A percentile compares a stretch with the other conserved stretches of the same genome.
These are phyloP conservation scores for Lactuca saligna DNA, from an alignment of 129 eudicot species.

Conservation along the genomic window DNA sequence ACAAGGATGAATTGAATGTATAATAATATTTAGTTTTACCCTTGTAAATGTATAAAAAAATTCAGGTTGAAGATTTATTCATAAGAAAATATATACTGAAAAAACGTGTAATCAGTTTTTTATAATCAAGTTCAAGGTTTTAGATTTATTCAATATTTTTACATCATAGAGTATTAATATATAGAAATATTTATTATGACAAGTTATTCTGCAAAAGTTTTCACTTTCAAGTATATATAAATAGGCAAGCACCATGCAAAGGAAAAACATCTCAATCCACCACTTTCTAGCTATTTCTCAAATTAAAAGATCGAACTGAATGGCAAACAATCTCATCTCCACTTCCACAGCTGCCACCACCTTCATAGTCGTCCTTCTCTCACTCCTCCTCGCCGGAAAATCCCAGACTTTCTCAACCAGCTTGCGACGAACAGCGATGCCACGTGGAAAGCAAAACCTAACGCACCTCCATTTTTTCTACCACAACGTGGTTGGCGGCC, in stretches of 20 bases:
- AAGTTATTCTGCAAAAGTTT: too few species aligned
- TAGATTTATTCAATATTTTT: too few species aligned
- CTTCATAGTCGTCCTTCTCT: constrained; percentile 10
- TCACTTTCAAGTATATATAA: neutral
- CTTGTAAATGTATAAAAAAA: too few species aligned
- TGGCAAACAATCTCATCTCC: constrained; percentile 16
- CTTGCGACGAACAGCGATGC: constrained; percentile 22
- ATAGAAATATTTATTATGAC: too few species aligned
- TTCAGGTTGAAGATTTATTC: too few species aligned
- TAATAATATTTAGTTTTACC: too few species aligned
- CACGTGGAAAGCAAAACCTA: constrained; percentile 15
- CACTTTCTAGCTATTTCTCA: neutral
- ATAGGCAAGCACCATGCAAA: neutral
- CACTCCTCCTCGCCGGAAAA: constrained; percentile 27
- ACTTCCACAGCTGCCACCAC: neutral
- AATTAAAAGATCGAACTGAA: neutral
- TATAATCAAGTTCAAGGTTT: too few species aligned
- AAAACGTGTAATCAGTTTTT: too few species aligned
- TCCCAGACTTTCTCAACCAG: constrained; percentile 28
- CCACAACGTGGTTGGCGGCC: constrained; percentile 33
- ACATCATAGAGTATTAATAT: too few species aligned
- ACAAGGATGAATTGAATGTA: too few species aligned
- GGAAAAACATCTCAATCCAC: neutral
- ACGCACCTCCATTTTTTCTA: constrained; percentile 35
- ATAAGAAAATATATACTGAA: too few species aligned